Evolutionary conservation across 2,329 filamentous ascomycete genomes (phyloP), one percentile per base, ranked within the genome.

Genomic region (Phialemonium atrogriseum): DNA sequence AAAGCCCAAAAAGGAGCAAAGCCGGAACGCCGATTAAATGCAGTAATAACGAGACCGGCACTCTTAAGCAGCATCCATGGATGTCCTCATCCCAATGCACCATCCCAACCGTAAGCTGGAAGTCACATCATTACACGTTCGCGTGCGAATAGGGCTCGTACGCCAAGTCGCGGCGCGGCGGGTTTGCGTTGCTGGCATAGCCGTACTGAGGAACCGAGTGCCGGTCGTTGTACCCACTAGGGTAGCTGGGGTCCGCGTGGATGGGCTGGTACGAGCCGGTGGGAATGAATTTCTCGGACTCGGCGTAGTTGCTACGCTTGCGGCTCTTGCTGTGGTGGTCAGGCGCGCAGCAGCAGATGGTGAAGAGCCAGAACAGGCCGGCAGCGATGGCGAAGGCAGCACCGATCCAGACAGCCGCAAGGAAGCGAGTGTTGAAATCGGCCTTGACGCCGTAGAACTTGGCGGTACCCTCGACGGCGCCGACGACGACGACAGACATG

Each of bases 341-440:
- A 46, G 64, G 59, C 35, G 73, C 77, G 69, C 88, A 94, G 76
- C 88, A 96, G 80, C 89, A 96, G 49, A 83, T 73, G 57, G 79
- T 85, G 56, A 93, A 76, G 51, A 88, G 64, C 89, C 91, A 96
- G 80, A 96, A 95, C 52, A 94, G 60, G 42, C 74, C 76, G 7
- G 82, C 80, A 24, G 58, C 84, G 20, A 91, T 53, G 39, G 81
- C 80, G 52, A 93, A 87, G 17, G 74, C 83, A 23, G 80, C 80
- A 25, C 79, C 80, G 38, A 96, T 66, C 85, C 88, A 95, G 47
- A 82, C 74, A 13, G 77, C 62, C 21, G 70, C 70, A 33, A 91
- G 76, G 62, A 83, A 89, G 37, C 67, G 63, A 18, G 56, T 73
- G 60, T 87, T 83, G 53, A 93, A 61, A 30, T 54, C 58, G 30